Evolutionary conservation across 345 rosid species (phyloP).

Genomic region (Trapa incisa): DNA sequence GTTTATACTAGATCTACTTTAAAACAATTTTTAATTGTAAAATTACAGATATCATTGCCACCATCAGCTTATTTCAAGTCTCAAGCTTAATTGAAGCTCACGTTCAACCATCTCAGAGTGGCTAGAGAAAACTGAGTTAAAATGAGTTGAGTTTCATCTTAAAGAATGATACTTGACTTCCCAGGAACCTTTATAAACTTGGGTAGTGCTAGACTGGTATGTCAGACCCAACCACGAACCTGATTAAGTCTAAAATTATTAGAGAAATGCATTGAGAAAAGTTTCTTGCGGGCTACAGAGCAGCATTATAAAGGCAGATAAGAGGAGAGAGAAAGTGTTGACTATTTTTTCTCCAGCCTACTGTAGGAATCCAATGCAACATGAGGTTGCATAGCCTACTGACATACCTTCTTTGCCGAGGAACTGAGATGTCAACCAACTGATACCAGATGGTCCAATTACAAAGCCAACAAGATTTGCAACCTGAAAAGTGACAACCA

Average conservation of each 20-base stretch:
- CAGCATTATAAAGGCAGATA: background rate
- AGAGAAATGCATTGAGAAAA: background rate
- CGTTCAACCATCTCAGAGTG: background rate
- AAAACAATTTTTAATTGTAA: too few relatives aligned
- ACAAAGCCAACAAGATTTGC: constrained; percentile 95
- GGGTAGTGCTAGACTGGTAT: background rate
- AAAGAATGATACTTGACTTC: background rate
- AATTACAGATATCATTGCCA: too few relatives aligned
- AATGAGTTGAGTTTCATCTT: too few relatives aligned
- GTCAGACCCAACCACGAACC: background rate
- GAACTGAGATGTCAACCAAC: constrained; percentile 63
- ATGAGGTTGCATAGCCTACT: background rate
- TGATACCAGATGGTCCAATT: constrained; percentile 67
- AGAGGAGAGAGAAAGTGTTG: background rate
- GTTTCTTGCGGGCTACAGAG: background rate
- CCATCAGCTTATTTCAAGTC: background rate
- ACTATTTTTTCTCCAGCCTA: background rate
- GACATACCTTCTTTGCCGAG: constrained; percentile 49
- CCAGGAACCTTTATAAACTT: background rate
- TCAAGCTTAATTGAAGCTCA: background rate
- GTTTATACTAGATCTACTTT: too few relatives aligned
- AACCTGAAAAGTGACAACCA: constrained; percentile 27
- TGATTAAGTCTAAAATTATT: background rate
- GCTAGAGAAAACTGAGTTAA: too few relatives aligned
- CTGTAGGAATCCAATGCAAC: background rate